phyloP scores from a whole-genome alignment of 306 rosid species.

The Cucumis melo region DNA sequence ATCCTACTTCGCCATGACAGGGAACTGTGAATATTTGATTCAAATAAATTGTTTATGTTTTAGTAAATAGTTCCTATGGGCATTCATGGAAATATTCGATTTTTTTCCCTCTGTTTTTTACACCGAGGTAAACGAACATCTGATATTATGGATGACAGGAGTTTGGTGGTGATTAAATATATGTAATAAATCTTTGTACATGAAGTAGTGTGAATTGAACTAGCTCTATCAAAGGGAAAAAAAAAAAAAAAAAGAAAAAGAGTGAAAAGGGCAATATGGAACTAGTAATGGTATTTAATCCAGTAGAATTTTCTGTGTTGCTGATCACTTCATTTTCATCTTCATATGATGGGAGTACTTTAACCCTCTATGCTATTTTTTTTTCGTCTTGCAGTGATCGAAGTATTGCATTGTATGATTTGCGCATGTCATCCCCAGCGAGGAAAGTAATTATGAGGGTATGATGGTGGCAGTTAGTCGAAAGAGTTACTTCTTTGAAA shows the following conservation, averaged over 20 bases:
- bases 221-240: neutral
- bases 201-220: neutral
- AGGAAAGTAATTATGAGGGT: conserved; percentile 72
- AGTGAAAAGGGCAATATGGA: neutral
- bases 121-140: neutral
- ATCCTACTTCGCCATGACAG: neutral
- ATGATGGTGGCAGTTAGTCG: conserved; percentile 9
- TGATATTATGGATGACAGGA: neutral
- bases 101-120: neutral
- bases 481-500: neutral
- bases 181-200: neutral
- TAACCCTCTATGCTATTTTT: neutral
- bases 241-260: neutral
- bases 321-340: neutral
- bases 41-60: neutral
- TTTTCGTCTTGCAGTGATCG: conserved; percentile 45
- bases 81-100: neutral
- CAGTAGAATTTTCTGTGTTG: neutral
- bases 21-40: neutral
- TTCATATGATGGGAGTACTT: neutral
- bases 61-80: neutral
- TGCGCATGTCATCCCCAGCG: conserved; percentile 57
- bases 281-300: neutral
- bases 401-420: conserved; percentile 68
- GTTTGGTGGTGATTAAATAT: neutral